Conservation (phyloP, 129 eudicot genomes). For the Pseudognaphalium luteoalbum region DNA sequence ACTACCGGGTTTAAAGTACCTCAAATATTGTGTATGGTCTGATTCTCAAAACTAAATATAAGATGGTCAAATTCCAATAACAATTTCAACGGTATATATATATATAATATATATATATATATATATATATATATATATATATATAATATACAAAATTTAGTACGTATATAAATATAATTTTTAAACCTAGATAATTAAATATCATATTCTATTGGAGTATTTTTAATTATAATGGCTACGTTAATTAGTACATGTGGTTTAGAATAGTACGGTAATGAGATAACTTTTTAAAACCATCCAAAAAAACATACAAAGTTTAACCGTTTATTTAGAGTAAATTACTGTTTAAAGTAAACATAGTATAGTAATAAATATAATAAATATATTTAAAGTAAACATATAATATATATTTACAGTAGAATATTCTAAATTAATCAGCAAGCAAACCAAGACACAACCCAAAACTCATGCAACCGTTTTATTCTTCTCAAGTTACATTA, state of each 20-base stretch:
- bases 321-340: not conserved
- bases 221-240: not conserved
- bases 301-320: not conserved
- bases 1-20: slow-evolving; percentile 8
- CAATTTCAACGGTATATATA: not conserved
- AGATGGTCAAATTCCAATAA: not conserved
- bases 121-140: too few relatives aligned
- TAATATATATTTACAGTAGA: not conserved
- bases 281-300: not conserved
- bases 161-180: too few relatives aligned
- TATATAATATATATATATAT: too few relatives aligned
- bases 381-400: not conserved
- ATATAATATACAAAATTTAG: too few relatives aligned
- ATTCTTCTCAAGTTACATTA: not conserved
- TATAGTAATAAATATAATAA: too few relatives aligned
- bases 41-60: not conserved
- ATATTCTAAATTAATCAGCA: slow-evolving; percentile 18
- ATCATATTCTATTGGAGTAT: too few relatives aligned
- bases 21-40: slow-evolving; percentile 1
- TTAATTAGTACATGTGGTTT: not conserved
- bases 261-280: too few relatives aligned
- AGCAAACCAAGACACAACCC: not conserved
- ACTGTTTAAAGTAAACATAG: not conserved
- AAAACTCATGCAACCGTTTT: not conserved
- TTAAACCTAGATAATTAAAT: too few relatives aligned